phyloP scores from a whole-genome alignment of 169 alveolate genomes.

The Plasmodium ovale region DNA sequence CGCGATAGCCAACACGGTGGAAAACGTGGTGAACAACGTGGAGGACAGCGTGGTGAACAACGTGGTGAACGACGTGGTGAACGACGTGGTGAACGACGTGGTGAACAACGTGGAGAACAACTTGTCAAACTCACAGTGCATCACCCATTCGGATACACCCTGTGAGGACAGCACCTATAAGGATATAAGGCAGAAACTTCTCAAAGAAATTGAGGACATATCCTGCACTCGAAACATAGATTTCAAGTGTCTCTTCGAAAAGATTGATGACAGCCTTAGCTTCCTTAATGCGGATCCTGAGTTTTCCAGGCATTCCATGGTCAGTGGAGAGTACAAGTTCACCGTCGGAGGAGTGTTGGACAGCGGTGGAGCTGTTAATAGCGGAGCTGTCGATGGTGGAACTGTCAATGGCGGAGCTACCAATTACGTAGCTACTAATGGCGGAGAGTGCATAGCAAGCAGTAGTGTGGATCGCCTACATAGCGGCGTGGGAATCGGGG shows the following conservation, averaged over 20 bases:
- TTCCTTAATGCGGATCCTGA: constrained; percentile 8
- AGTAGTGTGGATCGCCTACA: no score
- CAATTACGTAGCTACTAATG: no score
- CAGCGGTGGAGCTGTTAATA: no score
- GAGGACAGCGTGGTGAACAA: no score
- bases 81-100: not conserved
- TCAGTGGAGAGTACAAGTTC: constrained; percentile 8
- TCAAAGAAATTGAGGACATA: constrained; percentile 28
- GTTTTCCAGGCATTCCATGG: not conserved
- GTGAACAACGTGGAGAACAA: not conserved
- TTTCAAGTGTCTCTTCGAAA: constrained; percentile 38
- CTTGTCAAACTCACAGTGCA: no score
- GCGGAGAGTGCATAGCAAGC: no score
- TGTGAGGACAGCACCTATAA: not conserved
- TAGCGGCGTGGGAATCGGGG: no score
- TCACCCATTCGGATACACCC: not conserved
- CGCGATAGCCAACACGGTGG: not conserved
- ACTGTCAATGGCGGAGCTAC: no score
- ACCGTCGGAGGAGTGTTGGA: no score
- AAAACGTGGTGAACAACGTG: no score
- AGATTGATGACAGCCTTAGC: constrained; percentile 15
- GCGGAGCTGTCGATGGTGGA: no score
- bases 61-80: not conserved
- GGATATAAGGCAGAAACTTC: not conserved
- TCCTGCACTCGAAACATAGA: constrained; percentile 1